phyloP scores from a whole-genome alignment of 2,329 filamentous ascomycete genomes.

The Botrytis hyacinthi region DNA sequence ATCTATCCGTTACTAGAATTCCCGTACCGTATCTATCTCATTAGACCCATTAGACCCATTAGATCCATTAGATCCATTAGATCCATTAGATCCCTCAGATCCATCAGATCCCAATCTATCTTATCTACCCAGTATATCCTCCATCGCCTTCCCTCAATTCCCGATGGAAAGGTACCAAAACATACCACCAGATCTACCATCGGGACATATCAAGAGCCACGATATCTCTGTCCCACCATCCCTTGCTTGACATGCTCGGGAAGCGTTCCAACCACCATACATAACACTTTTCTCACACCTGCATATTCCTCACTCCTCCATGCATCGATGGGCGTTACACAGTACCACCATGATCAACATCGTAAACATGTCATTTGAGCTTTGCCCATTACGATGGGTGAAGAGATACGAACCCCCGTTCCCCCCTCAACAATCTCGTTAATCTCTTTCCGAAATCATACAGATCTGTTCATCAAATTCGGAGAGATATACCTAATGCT shows the following conservation, averaged over 20 bases:
- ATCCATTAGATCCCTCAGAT: too few relatives aligned
- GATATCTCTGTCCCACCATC: neutral
- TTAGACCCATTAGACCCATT: neutral
- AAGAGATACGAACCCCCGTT: too few relatives aligned
- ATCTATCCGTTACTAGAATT: neutral
- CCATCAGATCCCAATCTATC: neutral
- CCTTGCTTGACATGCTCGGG: neutral
- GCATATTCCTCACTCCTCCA: neutral
- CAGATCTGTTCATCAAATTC: neutral
- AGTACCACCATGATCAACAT: neutral
- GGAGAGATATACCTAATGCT: neutral
- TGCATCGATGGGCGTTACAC: neutral
- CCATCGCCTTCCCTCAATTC: neutral
- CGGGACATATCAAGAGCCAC: neutral
- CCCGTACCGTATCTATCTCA: neutral
- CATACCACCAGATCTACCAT: neutral
- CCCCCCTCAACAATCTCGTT: neutral
- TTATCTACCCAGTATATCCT: neutral
- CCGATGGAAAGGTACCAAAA: neutral
- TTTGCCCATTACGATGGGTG: too few relatives aligned
- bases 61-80: too few relatives aligned
- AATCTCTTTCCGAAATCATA: neutral
- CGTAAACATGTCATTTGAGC: neutral
- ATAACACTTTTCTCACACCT: neutral
- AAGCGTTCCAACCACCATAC: neutral